Conservation (phyloP, 2,329 filamentous ascomycete genomes). For the Calonectria pseudoreteaudii region DNA sequence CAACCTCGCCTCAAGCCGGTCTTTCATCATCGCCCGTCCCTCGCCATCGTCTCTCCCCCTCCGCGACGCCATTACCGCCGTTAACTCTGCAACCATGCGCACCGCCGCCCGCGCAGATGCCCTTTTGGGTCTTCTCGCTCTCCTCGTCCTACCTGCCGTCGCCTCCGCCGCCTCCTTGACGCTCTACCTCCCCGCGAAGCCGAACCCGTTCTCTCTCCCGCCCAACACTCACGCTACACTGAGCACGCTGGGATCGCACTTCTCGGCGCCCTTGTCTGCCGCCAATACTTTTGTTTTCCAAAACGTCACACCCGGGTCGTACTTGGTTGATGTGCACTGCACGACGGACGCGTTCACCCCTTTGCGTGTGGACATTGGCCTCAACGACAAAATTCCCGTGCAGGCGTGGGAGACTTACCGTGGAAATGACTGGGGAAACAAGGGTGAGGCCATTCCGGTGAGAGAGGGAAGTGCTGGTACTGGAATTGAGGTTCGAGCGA, state of each 20-base stretch:
- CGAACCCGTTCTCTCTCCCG: constrained; percentile 67
- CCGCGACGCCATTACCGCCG: neutral
- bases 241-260: constrained; percentile 52
- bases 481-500: constrained; percentile 70
- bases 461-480: constrained; percentile 51
- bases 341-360: constrained; percentile 81
- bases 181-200: constrained; percentile 60
- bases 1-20: constrained; percentile 23
- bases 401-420: constrained; percentile 86
- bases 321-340: constrained; percentile 85
- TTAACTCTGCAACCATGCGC: constrained; percentile 46
- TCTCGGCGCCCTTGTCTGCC: constrained; percentile 72
- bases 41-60: constrained; percentile 13
- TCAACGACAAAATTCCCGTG: constrained; percentile 56
- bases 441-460: constrained; percentile 71
- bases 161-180: constrained; percentile 52
- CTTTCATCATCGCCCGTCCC: constrained; percentile 35
- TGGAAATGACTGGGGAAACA: constrained; percentile 91
- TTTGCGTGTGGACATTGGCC: constrained; percentile 80
- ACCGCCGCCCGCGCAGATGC: constrained; percentile 47
- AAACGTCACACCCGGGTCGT: constrained; percentile 78
- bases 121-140: constrained; percentile 49
- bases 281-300: constrained; percentile 81
- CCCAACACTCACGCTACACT: constrained; percentile 75
- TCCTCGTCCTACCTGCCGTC: constrained; percentile 49